These are phyloP conservation scores for Erysimum cheiranthoides DNA, from an alignment of 345 rosid species.

Conservation along the genomic window DNA sequence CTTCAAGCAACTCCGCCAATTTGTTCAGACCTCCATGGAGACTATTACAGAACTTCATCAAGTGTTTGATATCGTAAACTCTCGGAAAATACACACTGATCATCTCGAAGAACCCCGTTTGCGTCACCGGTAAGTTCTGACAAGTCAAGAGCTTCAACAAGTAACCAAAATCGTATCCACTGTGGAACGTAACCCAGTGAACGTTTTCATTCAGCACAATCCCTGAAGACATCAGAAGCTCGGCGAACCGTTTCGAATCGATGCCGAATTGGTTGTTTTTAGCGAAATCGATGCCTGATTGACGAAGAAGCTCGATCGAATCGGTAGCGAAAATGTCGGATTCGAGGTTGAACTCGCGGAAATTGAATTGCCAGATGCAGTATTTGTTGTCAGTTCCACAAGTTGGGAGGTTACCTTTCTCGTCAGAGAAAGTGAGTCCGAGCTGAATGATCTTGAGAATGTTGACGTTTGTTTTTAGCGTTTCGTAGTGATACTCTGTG, in stretches of 20 bases:
- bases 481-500: constrained; percentile 60
- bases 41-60: constrained; percentile 74
- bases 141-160: constrained; percentile 73
- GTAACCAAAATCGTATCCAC: constrained; percentile 83
- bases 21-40: constrained; percentile 85
- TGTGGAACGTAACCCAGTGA: constrained; percentile 81
- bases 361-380: constrained; percentile 84
- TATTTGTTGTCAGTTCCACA: constrained; percentile 62
- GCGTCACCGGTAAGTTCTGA: constrained; percentile 61
- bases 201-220: constrained; percentile 72
- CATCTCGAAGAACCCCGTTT: constrained; percentile 56
- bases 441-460: constrained; percentile 77
- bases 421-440: constrained; percentile 77
- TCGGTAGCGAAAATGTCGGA: constrained; percentile 66
- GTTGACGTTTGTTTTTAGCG: constrained; percentile 68
- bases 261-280: constrained; percentile 63
- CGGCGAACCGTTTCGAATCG: constrained; percentile 58
- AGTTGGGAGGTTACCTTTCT: constrained; percentile 66
- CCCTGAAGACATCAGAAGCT: constrained; percentile 78
- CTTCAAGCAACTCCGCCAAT: constrained; percentile 69
- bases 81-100: constrained; percentile 63
- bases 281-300: constrained; percentile 70
- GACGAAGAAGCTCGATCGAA: constrained; percentile 66
- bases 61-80: constrained; percentile 69
- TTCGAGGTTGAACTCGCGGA: constrained; percentile 61